Evolutionary conservation across 768 basidiomycete genomes (phyloP).

Genomic region (Suillus bovinus): DNA sequence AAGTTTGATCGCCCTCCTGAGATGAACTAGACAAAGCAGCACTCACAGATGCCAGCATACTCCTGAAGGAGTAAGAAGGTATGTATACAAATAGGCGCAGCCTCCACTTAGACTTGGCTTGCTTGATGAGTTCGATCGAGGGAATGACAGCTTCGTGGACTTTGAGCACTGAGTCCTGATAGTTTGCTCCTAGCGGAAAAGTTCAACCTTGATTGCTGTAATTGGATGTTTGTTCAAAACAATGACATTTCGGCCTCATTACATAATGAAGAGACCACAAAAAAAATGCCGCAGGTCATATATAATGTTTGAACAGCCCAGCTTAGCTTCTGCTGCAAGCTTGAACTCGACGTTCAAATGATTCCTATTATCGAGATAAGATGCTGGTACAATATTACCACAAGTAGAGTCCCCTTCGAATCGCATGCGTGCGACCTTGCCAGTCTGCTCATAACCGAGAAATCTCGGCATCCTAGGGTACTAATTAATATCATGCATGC

Average conservation of each 20-base stretch:
- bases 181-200: neutral
- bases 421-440: neutral
- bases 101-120: neutral
- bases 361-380: neutral
- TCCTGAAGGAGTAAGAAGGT: neutral
- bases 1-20: neutral
- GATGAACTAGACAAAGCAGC: neutral
- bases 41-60: conserved; percentile 5
- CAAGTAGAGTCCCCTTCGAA: no score
- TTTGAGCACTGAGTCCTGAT: neutral
- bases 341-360: no score
- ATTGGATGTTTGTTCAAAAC: no score
- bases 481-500: no score
- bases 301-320: no score
- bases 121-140: neutral
- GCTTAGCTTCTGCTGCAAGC: no score
- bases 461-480: no score
- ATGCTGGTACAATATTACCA: neutral
- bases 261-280: no score
- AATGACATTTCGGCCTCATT: no score
- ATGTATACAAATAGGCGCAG: conserved; percentile 5
- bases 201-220: conserved; percentile 1
- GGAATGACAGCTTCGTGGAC: neutral
- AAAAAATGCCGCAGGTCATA: no score
- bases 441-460: neutral